phyloP scores from a whole-genome alignment of 345 rosid species.

The Boechera stricta region DNA sequence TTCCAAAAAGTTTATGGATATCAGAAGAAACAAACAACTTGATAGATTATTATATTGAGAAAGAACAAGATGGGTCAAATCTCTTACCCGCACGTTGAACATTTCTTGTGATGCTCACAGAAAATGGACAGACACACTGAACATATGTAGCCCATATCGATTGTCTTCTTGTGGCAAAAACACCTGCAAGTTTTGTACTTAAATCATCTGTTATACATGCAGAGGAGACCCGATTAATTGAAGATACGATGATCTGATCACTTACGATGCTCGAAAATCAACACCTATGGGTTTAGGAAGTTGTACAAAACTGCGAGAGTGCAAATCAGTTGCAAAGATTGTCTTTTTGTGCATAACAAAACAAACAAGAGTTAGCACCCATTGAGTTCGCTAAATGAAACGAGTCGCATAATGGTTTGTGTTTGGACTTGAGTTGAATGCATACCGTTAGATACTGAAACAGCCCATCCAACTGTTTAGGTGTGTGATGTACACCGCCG shows the following conservation, averaged over 20 bases:
- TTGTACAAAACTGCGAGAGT: slow-evolving; percentile 78
- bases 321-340: slow-evolving; percentile 88
- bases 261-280: slow-evolving; percentile 97
- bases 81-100: slow-evolving; percentile 90
- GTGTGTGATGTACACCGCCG: slow-evolving; percentile 87
- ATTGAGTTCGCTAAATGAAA: not conserved
- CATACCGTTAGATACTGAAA: slow-evolving; percentile 83
- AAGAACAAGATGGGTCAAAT: slow-evolving; percentile 16
- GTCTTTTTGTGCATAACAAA: slow-evolving; percentile 58
- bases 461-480: slow-evolving; percentile 87
- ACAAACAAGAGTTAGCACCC: not conserved
- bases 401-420: slow-evolving; percentile 17
- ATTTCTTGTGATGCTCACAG: slow-evolving; percentile 92
- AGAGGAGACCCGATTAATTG: not conserved
- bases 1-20: not conserved
- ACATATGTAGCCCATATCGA: slow-evolving; percentile 94
- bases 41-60: slow-evolving; percentile 5
- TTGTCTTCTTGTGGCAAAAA: slow-evolving; percentile 93
- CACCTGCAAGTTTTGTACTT: slow-evolving; percentile 62
- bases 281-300: slow-evolving; percentile 94
- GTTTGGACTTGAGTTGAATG: slow-evolving; percentile 21
- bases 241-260: slow-evolving; percentile 16
- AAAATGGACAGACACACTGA: slow-evolving; percentile 95
- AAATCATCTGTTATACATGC: slow-evolving; percentile 8
- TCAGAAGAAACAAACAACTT: slow-evolving; percentile 22